Evolutionary conservation across 768 basidiomycete species (phyloP).

Genomic region (Trametes elegans): DNA sequence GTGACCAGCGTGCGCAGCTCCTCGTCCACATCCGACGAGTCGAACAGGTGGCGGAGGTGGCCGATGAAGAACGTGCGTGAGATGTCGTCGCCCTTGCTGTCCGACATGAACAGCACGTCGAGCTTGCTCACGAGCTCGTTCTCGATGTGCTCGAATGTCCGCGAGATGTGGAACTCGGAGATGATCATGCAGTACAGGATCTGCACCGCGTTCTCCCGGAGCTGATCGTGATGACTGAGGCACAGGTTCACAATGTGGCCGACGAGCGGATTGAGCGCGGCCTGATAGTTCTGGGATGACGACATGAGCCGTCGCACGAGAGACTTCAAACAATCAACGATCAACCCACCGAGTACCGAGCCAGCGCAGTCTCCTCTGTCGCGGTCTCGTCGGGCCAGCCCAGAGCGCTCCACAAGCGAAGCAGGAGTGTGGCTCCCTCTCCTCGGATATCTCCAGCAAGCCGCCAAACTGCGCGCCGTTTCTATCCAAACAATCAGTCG

Average conservation of each 20-base stretch:
- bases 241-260: conserved; percentile 91
- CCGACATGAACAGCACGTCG: conserved; percentile 90
- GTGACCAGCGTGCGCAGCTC: conserved; percentile 75
- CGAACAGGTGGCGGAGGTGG: conserved; percentile 88
- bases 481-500: conserved; percentile 43
- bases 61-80: conserved; percentile 91
- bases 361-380: conserved; percentile 33
- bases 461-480: conserved; percentile 93
- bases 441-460: conserved; percentile 95
- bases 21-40: conserved; percentile 77
- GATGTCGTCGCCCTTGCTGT: conserved; percentile 87
- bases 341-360: conserved; percentile 57
- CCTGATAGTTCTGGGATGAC: conserved; percentile 75
- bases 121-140: conserved; percentile 89
- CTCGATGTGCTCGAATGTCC: conserved; percentile 86
- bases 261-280: conserved; percentile 77
- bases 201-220: conserved; percentile 86
- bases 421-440: conserved; percentile 79
- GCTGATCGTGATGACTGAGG: conserved; percentile 90
- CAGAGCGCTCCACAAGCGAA: conserved; percentile 82
- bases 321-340: neutral
- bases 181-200: conserved; percentile 96
- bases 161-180: conserved; percentile 82
- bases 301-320: too few relatives aligned
- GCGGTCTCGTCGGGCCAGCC: conserved; percentile 66